A percentile compares a stretch with the other conserved stretches of the same genome.
phyloP scores from a whole-genome alignment of 148 eudicot genomes.

The Rhododendron mucronatum region DNA sequence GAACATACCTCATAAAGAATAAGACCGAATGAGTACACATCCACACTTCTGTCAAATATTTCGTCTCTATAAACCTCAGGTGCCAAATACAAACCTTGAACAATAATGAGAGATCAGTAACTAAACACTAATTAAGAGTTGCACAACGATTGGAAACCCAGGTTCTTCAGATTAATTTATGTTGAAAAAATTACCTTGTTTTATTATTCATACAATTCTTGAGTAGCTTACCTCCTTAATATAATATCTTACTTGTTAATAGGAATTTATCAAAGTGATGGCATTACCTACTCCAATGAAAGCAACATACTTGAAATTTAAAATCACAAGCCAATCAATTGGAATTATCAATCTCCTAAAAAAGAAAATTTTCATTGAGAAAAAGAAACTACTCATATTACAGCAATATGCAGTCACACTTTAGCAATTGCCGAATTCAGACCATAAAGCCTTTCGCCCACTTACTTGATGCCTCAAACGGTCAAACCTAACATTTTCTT shows the following conservation, averaged over 20 bases:
- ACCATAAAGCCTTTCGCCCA: neutral
- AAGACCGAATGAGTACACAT: constrained; percentile 79
- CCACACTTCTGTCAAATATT: constrained; percentile 84
- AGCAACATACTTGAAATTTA: neutral
- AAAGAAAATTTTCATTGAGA: neutral
- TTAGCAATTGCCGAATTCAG: neutral
- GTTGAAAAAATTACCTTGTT: neutral
- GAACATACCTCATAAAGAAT: constrained; percentile 86
- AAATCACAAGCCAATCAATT: neutral
- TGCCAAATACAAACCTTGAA: constrained; percentile 69
- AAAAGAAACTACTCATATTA: neutral
- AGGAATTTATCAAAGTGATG: neutral
- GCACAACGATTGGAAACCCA: neutral
- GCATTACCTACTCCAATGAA: neutral
- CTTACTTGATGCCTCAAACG: neutral
- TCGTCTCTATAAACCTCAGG: constrained; percentile 82
- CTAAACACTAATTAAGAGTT: neutral
- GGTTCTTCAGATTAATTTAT: constrained; percentile 1
- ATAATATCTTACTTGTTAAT: neutral
- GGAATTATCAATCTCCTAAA: neutral
- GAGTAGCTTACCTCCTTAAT: neutral
- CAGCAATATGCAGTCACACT: neutral
- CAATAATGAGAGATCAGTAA: constrained; percentile 3
- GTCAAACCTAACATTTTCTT: neutral
- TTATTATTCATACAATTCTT: neutral